phyloP scores from a whole-genome alignment of 352 stramenopile species.

The Peronospora belbahrii region DNA sequence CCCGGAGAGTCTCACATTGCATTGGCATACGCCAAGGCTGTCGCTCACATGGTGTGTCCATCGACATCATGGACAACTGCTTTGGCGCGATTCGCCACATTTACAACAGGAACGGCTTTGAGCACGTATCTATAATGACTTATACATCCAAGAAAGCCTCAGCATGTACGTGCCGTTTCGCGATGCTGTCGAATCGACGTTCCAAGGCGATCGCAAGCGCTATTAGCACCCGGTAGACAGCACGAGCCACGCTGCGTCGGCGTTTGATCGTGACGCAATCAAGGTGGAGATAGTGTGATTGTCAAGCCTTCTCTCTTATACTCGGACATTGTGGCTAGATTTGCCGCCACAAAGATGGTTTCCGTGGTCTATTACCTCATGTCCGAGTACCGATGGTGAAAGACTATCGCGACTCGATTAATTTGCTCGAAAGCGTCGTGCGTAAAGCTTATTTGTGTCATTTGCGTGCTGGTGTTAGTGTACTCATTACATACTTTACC shows the following conservation, averaged over 20 bases:
- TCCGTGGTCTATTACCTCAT: conserved; percentile 98
- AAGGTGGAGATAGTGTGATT: conserved; percentile 98
- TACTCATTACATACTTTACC: conserved; percentile 98
- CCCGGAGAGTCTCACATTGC: conserved; percentile 95
- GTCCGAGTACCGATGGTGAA: conserved; percentile 99
- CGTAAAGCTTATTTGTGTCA: conserved; percentile 73
- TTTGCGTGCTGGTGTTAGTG: conserved; percentile 90
- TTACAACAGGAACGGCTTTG: conserved; percentile 93
- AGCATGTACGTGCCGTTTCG: conserved; percentile 94
- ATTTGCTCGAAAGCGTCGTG: conserved; percentile 80
- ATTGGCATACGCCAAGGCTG: conserved; percentile 92
- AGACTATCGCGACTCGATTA: conserved; percentile 82
- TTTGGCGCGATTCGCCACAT: conserved; percentile 92
- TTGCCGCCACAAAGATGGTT: conserved; percentile 88
- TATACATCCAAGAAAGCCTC: conserved; percentile 98
- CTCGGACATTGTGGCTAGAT: conserved; percentile 93
- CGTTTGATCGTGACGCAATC: conserved; percentile 70
- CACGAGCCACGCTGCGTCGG: conserved; percentile 70
- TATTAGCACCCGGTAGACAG: conserved; percentile 93
- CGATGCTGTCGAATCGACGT: conserved; percentile 95
- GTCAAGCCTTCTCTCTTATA: conserved; percentile 99
- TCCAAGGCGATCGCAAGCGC: conserved; percentile 93
- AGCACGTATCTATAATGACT: conserved; percentile 97
- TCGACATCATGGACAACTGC: conserved; percentile 97
- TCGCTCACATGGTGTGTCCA: conserved; percentile 95